Conservation (phyloP, 306 rosid genomes). For the Quercus parvula region DNA sequence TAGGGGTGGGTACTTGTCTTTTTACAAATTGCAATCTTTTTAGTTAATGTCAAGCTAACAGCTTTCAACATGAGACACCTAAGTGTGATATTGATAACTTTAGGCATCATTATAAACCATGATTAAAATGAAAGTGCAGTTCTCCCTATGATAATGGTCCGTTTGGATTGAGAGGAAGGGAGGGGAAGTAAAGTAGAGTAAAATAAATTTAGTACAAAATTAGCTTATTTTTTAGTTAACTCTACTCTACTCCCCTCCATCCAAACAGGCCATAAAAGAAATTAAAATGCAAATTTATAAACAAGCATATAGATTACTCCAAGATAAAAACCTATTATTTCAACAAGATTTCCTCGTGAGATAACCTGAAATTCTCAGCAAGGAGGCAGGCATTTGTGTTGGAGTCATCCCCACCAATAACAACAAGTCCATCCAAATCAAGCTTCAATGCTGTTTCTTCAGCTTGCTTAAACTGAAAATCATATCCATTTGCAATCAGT, state of each 20-base stretch:
- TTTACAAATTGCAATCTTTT: neutral
- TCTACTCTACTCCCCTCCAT: no score
- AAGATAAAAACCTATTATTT: neutral
- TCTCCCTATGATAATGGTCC: neutral
- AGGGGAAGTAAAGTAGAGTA: no score
- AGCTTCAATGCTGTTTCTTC: slow-evolving; percentile 79
- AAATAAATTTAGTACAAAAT: no score
- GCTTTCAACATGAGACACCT: neutral
- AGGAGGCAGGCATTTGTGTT: slow-evolving; percentile 99
- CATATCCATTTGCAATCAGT: slow-evolving; percentile 22
- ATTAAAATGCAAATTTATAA: neutral
- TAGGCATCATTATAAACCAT: neutral
- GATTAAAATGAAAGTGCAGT: neutral
- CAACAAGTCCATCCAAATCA: slow-evolving; percentile 96
- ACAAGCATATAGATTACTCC: slow-evolving; percentile 2
- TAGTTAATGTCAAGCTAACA: neutral
- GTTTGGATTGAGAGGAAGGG: no score
- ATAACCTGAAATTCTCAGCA: slow-evolving; percentile 96
- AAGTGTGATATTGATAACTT: neutral
- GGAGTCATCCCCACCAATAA: slow-evolving; percentile 98
- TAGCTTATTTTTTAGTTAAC: no score
- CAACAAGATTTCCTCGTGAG: neutral
- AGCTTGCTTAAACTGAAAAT: slow-evolving; percentile 86
- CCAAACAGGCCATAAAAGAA: neutral
- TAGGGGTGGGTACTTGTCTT: neutral